Evolutionary conservation across 2,329 filamentous ascomycete genomes (phyloP).

Genomic region (Fusarium denticulatum): DNA sequence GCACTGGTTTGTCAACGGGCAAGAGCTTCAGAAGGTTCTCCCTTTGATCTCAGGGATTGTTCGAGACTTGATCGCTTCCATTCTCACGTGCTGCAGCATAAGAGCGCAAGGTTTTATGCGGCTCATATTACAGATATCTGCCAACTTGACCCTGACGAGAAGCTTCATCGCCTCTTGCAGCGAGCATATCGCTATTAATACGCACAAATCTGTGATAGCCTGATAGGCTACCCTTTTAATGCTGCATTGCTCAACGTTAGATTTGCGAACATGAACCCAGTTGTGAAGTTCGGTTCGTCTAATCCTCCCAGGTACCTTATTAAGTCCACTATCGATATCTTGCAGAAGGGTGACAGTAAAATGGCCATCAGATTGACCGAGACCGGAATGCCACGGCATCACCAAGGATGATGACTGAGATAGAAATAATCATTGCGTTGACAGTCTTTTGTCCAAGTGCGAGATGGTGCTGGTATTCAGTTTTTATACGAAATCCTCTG

Average conservation of each 20-base stretch:
- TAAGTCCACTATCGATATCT: conserved; percentile 2
- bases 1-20: conserved; percentile 1
- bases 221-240: background rate
- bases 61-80: background rate
- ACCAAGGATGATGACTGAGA: background rate
- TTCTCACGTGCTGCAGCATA: conserved; percentile 18
- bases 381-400: background rate
- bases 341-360: background rate
- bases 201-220: background rate
- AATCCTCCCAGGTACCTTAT: background rate
- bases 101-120: background rate
- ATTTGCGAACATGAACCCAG: background rate
- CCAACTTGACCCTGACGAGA: background rate
- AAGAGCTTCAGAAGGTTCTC: conserved; percentile 10
- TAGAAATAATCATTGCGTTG: background rate
- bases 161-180: background rate
- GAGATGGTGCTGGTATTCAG: background rate
- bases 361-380: background rate
- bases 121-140: background rate
- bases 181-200: background rate
- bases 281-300: background rate
- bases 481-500: background rate
- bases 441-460: background rate
- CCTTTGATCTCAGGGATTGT: background rate
- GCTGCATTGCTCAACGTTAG: conserved; percentile 7